These are phyloP conservation scores for Trichoderma arundinaceum DNA, from an alignment of 2,329 filamentous ascomycete genomes.

Conservation along the genomic window DNA sequence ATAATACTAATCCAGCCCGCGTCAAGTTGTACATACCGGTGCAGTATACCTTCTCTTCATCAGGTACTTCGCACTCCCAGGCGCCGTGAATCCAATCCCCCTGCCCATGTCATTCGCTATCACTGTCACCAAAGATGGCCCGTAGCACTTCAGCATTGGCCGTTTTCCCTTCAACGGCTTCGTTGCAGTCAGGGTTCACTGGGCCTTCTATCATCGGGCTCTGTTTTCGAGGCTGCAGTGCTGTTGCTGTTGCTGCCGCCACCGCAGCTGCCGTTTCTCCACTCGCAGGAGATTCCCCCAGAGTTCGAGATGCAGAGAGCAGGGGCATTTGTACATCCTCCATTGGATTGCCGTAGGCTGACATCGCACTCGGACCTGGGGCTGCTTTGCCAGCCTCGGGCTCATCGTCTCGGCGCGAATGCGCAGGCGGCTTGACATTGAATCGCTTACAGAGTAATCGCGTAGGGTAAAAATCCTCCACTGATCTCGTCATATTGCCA, in stretches of 20 bases:
- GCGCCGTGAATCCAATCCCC: not conserved
- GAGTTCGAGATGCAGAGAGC: constrained; percentile 1
- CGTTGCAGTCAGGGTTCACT: constrained; percentile 75
- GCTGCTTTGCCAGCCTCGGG: constrained; percentile 40
- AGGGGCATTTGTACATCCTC: constrained; percentile 24
- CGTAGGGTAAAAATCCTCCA: constrained; percentile 76
- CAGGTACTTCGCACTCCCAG: constrained; percentile 2
- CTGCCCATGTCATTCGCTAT: constrained; percentile 59
- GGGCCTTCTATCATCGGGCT: constrained; percentile 36
- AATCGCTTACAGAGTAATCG: constrained; percentile 93
- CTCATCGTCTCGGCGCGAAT: constrained; percentile 62
- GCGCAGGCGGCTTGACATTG: constrained; percentile 77
- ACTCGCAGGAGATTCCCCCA: not conserved
- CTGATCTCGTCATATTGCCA: constrained; percentile 79
- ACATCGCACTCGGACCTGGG: not conserved
- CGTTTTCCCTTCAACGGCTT: constrained; percentile 68
- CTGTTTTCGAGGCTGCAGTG: not conserved
- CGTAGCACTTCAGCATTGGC: constrained; percentile 84
- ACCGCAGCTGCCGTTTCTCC: not conserved
- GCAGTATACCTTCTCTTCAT: not conserved
- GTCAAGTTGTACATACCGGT: not conserved
- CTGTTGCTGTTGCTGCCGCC: not conserved
- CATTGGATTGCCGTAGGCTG: constrained; percentile 6
- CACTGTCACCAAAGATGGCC: constrained; percentile 91
- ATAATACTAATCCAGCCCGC: not conserved